Evolutionary conservation across 352 stramenopile species (phyloP).

Genomic region (Phytophthora gonapodyides): DNA sequence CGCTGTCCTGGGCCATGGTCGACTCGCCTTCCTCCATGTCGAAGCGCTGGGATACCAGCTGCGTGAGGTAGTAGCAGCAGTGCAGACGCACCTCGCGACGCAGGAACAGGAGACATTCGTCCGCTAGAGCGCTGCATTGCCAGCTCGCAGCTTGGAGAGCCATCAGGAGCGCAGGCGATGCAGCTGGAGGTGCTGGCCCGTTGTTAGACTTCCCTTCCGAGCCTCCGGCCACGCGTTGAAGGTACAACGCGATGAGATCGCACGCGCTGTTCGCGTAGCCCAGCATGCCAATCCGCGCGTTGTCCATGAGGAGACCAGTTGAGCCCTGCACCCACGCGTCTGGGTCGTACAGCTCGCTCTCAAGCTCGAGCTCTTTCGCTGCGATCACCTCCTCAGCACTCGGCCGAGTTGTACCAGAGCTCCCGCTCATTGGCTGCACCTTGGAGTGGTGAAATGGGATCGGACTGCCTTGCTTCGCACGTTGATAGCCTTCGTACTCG

Average conservation of each 20-base stretch:
- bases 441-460: constrained; percentile 64
- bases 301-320: constrained; percentile 71
- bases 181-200: constrained; percentile 21
- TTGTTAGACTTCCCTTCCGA: constrained; percentile 24
- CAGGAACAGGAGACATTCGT: constrained; percentile 81
- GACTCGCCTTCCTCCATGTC: constrained; percentile 57
- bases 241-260: constrained; percentile 67
- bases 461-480: constrained; percentile 53
- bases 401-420: constrained; percentile 6
- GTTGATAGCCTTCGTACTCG: constrained; percentile 68
- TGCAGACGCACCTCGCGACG: constrained; percentile 76
- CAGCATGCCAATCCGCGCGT: constrained; percentile 75
- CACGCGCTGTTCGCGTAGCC: constrained; percentile 80
- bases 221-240: constrained; percentile 36
- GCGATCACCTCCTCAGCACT: constrained; percentile 48
- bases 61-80: constrained; percentile 80
- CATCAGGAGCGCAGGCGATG: constrained; percentile 37
- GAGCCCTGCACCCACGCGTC: constrained; percentile 53
- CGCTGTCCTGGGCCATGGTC: constrained; percentile 74
- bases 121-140: constrained; percentile 72
- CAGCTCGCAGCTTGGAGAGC: constrained; percentile 64
- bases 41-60: constrained; percentile 68
- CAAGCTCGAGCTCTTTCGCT: constrained; percentile 65
- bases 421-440: constrained; percentile 25
- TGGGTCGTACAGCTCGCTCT: constrained; percentile 63